Evolutionary conservation across 2,329 filamentous ascomycete genomes (phyloP).

Genomic region (Penicillium sp.): DNA sequence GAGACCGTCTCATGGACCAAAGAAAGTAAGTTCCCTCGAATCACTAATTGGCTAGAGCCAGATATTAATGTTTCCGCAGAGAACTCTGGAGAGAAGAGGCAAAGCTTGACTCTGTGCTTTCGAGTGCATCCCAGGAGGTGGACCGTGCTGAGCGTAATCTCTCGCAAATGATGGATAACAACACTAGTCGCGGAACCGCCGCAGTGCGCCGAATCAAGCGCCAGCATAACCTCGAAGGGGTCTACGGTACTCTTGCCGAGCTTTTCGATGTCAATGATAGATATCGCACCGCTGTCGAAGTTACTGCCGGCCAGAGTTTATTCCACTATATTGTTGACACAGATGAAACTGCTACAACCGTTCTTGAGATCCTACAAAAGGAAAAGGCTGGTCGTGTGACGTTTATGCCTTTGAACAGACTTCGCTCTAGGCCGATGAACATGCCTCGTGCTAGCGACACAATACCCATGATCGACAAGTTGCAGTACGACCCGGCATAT

Average conservation of each 20-base stretch:
- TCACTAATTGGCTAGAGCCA: background rate
- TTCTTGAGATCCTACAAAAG: slow-evolving; percentile 76
- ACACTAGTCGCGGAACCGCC: slow-evolving; percentile 82
- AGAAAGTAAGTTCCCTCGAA: slow-evolving; percentile 59
- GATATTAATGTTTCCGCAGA: slow-evolving; percentile 26
- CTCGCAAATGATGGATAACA: slow-evolving; percentile 82
- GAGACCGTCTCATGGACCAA: slow-evolving; percentile 80
- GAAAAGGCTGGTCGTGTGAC: slow-evolving; percentile 84
- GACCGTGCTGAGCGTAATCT: slow-evolving; percentile 75
- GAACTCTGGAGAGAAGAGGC: slow-evolving; percentile 85
- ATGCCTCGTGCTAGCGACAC: slow-evolving; percentile 85
- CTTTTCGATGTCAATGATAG: slow-evolving; percentile 82
- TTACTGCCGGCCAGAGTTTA: slow-evolving; percentile 85
- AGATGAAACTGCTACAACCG: slow-evolving; percentile 77
- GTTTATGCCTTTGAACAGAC: slow-evolving; percentile 86
- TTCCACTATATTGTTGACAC: slow-evolving; percentile 97
- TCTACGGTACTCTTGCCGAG: slow-evolving; percentile 90
- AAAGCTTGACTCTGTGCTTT: slow-evolving; percentile 74
- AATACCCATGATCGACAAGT: slow-evolving; percentile 79
- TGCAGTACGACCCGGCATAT: slow-evolving; percentile 73
- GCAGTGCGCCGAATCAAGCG: slow-evolving; percentile 79
- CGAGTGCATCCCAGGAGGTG: slow-evolving; percentile 72
- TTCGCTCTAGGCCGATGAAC: slow-evolving; percentile 69
- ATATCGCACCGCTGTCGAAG: slow-evolving; percentile 86
- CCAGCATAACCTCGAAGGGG: slow-evolving; percentile 76